Evolutionary conservation across 305 asterid species (phyloP), one percentile per base, ranked within the genome.

Genomic region (Rubia tinctorum): DNA sequence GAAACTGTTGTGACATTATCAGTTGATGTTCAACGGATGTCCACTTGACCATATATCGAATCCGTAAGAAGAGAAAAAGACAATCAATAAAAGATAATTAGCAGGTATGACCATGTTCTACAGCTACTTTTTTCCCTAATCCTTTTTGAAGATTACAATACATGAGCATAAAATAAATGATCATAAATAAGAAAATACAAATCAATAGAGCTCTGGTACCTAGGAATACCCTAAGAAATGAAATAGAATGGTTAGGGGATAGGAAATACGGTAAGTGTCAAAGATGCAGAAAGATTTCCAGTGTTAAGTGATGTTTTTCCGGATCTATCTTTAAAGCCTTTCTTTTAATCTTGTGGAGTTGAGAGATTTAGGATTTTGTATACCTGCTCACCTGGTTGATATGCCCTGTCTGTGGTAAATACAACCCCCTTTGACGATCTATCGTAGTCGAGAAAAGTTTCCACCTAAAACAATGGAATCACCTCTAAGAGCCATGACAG

Each of bases 331-430:
- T 71, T 40, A 6, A 23, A 60, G 25, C 13, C 55, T 64, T 58
- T 18, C 18, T 55, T 71, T 62, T 62, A 65, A 30, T 55, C 47
- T 74, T 55, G 17, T 58, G 23, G 14, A 20, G 15, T 60, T 18
- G 37, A 45, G 27, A 43, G 71, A 43, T 23, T 37, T 63, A 56
- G 67, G 65, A 78, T 80, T 70, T 70, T 79, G 71, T 81, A 81
- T 94, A 94, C 98, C 97, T 94, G 98, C 97, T 94, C 98, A 90
- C 97, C 97, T 91, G 95, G 97, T 87, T 87, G 95, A 85, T 94
- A 91, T 42, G 88, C 90, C 85, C 97, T 86, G 76, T 94, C 99
- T 0, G 99, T 94, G 6, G 91, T 88, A 82, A 87, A 93, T 75
- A 91, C 97, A 68, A 93, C 93, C 79, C 97, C 98, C 73, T 87